These are phyloP conservation scores for Fraxinus latifolia DNA, from an alignment of 305 asterid species.

Conservation along the genomic window DNA sequence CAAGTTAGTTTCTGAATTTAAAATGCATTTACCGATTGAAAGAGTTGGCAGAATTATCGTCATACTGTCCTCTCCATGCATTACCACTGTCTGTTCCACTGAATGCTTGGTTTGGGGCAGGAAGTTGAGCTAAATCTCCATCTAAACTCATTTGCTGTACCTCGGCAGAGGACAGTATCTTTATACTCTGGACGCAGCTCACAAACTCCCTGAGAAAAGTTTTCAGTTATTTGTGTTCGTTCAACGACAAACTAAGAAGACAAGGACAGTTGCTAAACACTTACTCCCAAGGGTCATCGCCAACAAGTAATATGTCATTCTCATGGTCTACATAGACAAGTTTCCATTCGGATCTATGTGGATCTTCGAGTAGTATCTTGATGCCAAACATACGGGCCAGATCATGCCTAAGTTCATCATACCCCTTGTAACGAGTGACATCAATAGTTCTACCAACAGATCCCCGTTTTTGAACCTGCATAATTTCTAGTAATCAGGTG, in stretches of 20 bases:
- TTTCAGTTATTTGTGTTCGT: background rate
- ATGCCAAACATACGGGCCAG: constrained; percentile 95
- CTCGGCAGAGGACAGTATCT: constrained; percentile 80
- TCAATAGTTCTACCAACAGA: constrained; percentile 96
- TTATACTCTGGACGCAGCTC: constrained; percentile 90
- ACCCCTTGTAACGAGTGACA: constrained; percentile 79
- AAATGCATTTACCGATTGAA: constrained; percentile 48
- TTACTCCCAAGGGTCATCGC: constrained; percentile 99
- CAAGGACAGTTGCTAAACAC: constrained; percentile 25
- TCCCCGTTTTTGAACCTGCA: constrained; percentile 96
- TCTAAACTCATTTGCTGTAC: constrained; percentile 95
- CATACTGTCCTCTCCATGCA: constrained; percentile 70
- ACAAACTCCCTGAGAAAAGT: constrained; percentile 69
- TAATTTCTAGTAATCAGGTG: constrained; percentile 9
- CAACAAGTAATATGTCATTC: constrained; percentile 86
- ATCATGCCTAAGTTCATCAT: constrained; percentile 82
- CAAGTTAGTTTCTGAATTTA: background rate
- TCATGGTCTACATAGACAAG: constrained; percentile 94
- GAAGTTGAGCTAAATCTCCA: constrained; percentile 70
- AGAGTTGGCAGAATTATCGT: constrained; percentile 61
- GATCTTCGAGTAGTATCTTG: constrained; percentile 81
- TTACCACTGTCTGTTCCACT: constrained; percentile 86
- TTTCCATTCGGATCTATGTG: constrained; percentile 88
- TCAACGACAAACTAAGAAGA: background rate
- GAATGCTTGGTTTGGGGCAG: constrained; percentile 74